These are phyloP conservation scores for Paraconiothyrium sp. DNA, from an alignment of 2,329 filamentous ascomycete genomes.

Conservation along the genomic window DNA sequence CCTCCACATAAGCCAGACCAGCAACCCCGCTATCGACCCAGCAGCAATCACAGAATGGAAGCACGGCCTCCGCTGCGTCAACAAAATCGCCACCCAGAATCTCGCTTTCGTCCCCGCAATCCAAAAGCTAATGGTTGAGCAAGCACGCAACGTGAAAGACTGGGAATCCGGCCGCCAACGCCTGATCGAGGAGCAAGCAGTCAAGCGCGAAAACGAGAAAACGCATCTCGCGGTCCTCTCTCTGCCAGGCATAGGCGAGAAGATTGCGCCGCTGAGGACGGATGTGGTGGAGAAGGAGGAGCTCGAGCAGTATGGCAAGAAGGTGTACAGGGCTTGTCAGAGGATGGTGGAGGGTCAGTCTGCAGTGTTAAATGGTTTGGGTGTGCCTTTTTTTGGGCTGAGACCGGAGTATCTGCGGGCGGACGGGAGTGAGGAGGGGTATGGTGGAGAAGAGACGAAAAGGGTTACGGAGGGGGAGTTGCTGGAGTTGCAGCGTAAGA, in stretches of 20 bases:
- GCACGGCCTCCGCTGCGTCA: conserved; percentile 57
- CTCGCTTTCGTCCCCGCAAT: conserved; percentile 52
- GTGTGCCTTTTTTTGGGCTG: conserved; percentile 47
- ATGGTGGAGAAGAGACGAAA: conserved; percentile 11
- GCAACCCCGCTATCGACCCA: conserved; percentile 52
- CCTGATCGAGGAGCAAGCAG: conserved; percentile 61
- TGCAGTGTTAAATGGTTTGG: conserved; percentile 64
- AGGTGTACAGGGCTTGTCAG: conserved; percentile 68
- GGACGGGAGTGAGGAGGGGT: conserved; percentile 28
- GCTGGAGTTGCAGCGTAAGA: conserved; percentile 45
- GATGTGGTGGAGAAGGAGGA: conserved; percentile 63
- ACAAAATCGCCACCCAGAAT: conserved; percentile 57
- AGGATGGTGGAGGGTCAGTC: conserved; percentile 69
- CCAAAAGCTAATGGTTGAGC: conserved; percentile 66
- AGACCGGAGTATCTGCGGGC: conserved; percentile 34
- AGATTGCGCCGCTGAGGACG: conserved; percentile 44
- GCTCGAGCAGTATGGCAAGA: conserved; percentile 66
- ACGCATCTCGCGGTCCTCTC: conserved; percentile 63
- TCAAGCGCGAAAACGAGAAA: conserved; percentile 62
- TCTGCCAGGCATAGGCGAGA: conserved; percentile 38
- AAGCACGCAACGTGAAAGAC: conserved; percentile 69
- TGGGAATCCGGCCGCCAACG: conserved; percentile 66
- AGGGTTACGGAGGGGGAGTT: conserved; percentile 42
- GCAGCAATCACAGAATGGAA: conserved; percentile 60
- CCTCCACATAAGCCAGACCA: conserved; percentile 28